Evolutionary conservation across 345 rosid species (phyloP).

Genomic region (Stellera chamaejasme): DNA sequence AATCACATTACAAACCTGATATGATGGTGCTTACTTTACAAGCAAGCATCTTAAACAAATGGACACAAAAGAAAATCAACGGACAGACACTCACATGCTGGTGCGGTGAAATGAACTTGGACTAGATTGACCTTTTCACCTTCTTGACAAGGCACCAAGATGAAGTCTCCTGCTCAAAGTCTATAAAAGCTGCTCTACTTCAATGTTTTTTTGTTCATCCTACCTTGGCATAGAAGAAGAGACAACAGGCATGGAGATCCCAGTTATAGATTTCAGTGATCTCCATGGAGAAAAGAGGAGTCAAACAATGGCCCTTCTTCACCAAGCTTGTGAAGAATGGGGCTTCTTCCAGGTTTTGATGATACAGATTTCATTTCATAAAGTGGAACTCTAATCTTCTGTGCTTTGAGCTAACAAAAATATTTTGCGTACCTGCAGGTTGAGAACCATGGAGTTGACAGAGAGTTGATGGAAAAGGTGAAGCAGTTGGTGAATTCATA

Average conservation of each 20-base stretch:
- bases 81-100: conserved; percentile 26
- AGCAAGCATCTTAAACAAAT: conserved; percentile 12
- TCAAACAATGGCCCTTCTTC: conserved; percentile 51
- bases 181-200: conserved; percentile 18
- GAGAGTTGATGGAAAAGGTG: conserved; percentile 68
- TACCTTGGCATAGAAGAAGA: conserved; percentile 8
- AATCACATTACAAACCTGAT: conserved; percentile 1
- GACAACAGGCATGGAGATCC: conserved; percentile 39
- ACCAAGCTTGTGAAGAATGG: conserved; percentile 73
- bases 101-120: conserved; percentile 33
- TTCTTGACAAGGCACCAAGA: conserved; percentile 9
- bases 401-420: not conserved
- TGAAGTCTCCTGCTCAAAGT: not conserved
- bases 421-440: conserved; percentile 22
- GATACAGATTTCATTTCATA: not conserved
- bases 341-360: conserved; percentile 57
- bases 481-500: conserved; percentile 54
- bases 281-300: conserved; percentile 48
- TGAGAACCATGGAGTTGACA: conserved; percentile 71
- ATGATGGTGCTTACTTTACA: conserved; percentile 15
- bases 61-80: conserved; percentile 6
- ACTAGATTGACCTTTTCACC: conserved; percentile 16
- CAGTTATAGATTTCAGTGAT: conserved; percentile 46
- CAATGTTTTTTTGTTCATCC: not conserved
- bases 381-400: not conserved